A percentile compares a stretch with the other conserved stretches of the same genome.
phyloP scores from a whole-genome alignment of 192 early-diverging fungal species.

The Phlyctochytrium arcticum region DNA sequence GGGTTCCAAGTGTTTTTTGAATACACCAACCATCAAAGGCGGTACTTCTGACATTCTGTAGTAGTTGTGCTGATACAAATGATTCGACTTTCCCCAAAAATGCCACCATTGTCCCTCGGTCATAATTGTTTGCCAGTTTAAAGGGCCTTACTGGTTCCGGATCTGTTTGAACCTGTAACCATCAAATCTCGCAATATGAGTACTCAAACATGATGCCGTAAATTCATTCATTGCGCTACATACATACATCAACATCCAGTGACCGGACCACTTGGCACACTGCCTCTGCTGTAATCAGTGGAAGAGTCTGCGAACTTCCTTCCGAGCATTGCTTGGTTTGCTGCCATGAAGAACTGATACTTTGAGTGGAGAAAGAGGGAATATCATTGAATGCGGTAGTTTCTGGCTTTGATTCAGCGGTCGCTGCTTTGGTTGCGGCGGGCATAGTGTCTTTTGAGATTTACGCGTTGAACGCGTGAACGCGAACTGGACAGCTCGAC shows the following conservation, averaged over 20 bases:
- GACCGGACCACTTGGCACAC: not conserved
- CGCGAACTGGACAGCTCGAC: too few relatives aligned
- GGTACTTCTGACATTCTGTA: slow-evolving; percentile 39
- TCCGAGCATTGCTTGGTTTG: slow-evolving; percentile 6
- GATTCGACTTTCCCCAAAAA: slow-evolving; percentile 38
- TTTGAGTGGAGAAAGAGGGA: too few relatives aligned
- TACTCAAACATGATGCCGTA: not conserved
- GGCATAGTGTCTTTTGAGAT: too few relatives aligned
- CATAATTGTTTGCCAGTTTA: slow-evolving; percentile 18
- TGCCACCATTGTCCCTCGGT: slow-evolving; percentile 18
- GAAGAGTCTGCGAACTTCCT: not conserved
- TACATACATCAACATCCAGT: slow-evolving; percentile 3
- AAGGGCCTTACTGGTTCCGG: not conserved
- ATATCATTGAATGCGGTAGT: too few relatives aligned
- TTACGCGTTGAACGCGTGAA: too few relatives aligned
- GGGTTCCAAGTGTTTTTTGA: not conserved
- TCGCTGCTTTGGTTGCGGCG: too few relatives aligned
- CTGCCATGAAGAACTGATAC: slow-evolving; percentile 25
- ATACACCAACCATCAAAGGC: slow-evolving; percentile 37
- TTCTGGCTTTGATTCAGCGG: too few relatives aligned
- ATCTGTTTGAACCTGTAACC: slow-evolving; percentile 34
- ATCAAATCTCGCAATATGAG: not conserved
- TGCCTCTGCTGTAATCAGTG: not conserved
- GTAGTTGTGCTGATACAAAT: slow-evolving; percentile 33
- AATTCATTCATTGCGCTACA: not conserved